These are phyloP conservation scores for Solanum corneliomulleri DNA, from an alignment of 257 asterid genomes.

Conservation along the genomic window DNA sequence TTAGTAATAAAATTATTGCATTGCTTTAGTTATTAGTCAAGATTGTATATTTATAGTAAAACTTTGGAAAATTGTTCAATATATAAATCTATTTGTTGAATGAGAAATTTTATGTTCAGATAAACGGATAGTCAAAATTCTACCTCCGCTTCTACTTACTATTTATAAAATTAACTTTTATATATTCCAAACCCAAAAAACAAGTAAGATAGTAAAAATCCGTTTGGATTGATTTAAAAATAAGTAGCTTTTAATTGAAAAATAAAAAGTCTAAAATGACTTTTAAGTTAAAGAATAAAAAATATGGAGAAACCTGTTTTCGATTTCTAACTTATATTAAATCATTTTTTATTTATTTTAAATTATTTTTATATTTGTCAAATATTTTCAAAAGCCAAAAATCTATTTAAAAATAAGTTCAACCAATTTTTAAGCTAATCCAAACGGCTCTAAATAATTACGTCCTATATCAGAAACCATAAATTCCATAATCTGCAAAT, in stretches of 20 bases:
- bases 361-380: no score
- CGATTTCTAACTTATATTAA: accelerated
- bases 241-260: no score
- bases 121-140: not conserved
- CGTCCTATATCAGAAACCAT: not conserved
- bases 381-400: accelerated
- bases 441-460: not conserved
- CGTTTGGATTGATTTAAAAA: accelerated
- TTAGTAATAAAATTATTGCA: not conserved
- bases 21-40: not conserved
- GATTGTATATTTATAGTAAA: not conserved
- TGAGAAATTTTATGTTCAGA: not conserved
- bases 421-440: no score
- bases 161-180: not conserved
- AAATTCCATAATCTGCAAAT: not conserved
- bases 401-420: no score
- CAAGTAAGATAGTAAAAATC: not conserved
- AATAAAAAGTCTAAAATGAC: no score
- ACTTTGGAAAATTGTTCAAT: not conserved
- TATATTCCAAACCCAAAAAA: not conserved
- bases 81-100: not conserved
- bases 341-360: accelerated
- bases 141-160: not conserved
- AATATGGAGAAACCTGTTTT: no score
- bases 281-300: no score